Evolutionary conservation across 2,329 filamentous ascomycete genomes (phyloP), one percentile per base, ranked within the genome.

Genomic region (Diplodia corticola): DNA sequence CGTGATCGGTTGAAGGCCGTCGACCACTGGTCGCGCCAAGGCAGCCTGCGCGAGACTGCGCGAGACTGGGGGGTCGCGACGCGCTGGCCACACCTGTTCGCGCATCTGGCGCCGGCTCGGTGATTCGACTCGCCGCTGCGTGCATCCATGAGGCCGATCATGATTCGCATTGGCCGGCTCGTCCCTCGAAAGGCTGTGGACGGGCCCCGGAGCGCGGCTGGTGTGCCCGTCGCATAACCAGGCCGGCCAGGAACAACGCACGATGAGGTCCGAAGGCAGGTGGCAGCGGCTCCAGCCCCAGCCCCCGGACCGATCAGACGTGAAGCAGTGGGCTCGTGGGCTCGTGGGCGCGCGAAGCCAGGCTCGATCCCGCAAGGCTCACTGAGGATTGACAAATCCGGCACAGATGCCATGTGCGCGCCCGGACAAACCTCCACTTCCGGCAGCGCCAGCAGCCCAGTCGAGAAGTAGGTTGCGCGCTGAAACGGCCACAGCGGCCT

Each of bases 81-180:
- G 48, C 48, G 60, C 46, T 53, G 49, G 57, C 60, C 60, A 63
- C 60, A 63, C 48, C 60, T 53, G 40, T 44, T 51, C 46, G 48
- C 33, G 48, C 46, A 53, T 63, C 49, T 63, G 60, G 60, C 60
- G 60, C 60, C 48, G 46, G 49, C 60, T 63, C 60, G 60, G 60
- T 63, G 49, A 63, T 63, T 63, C 48, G 44, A 53, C 63, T 65
- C 24, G 50, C 51, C 51, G 61, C 44, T 53, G 37, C 22, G 37
- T 35, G 61, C 40, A 66, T 60, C 64, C 64, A 66, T 66, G 64
- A 54, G 44, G 64, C 53, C 53, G 53, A 66, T 66, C 64, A 51
- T 60, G 64, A 66, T 60, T 59, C 64, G 54, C 64, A 66, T 48
- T 55, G 53, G 53, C 53, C 64, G 64, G 40, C 64, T 64, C 63